phyloP scores from a whole-genome alignment of 305 asterid species.

The Fraxinus greggii region DNA sequence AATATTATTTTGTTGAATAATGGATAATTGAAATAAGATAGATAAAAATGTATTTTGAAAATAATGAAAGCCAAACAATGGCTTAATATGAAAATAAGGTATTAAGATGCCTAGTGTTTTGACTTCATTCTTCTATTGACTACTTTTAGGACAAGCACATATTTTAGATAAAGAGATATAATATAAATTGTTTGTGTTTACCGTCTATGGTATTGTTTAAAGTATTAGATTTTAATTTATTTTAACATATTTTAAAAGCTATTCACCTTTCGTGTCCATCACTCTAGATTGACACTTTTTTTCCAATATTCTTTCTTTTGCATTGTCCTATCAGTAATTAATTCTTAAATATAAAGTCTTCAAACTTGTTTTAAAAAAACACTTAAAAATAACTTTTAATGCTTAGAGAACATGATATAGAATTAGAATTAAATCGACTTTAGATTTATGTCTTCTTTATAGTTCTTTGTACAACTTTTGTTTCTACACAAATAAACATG shows the following conservation, averaged over 20 bases:
- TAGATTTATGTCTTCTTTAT: neutral
- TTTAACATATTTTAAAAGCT: neutral
- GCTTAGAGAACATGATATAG: neutral
- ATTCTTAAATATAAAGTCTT: too few relatives aligned
- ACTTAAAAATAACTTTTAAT: neutral
- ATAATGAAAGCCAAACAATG: too few relatives aligned
- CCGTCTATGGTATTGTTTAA: neutral
- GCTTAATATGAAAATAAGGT: too few relatives aligned
- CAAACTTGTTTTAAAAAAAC: neutral
- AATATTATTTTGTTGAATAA: too few relatives aligned
- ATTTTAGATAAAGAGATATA: too few relatives aligned
- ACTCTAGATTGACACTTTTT: neutral
- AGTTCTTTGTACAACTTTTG: neutral
- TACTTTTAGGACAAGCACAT: too few relatives aligned
- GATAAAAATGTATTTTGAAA: too few relatives aligned
- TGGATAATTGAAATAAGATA: too few relatives aligned
- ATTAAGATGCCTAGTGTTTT: too few relatives aligned
- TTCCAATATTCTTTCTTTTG: neutral
- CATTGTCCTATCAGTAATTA: neutral
- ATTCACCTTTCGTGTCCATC: neutral
- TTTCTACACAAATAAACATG: neutral
- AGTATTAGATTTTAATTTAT: neutral
- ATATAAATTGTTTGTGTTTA: neutral
- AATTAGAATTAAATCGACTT: neutral
- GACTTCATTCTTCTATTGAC: too few relatives aligned